phyloP scores from a whole-genome alignment of 257 asterid species.

The Lycium ferocissimum region DNA sequence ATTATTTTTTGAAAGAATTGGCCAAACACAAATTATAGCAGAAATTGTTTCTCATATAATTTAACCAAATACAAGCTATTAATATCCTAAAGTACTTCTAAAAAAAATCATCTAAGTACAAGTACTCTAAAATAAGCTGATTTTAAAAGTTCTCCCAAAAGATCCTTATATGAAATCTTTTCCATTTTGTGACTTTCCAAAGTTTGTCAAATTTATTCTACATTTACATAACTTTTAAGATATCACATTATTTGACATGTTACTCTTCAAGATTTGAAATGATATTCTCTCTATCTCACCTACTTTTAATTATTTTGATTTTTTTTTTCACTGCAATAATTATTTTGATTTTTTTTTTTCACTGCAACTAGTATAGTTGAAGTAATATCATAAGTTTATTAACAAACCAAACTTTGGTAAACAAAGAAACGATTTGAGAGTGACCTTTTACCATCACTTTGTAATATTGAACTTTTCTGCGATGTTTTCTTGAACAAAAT shows the following conservation, averaged over 20 bases:
- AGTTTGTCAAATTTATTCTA: background rate
- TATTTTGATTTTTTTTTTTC: background rate
- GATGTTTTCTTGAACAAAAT: background rate
- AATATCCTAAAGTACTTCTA: background rate
- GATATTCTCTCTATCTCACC: background rate
- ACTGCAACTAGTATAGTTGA: background rate
- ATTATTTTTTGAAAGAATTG: background rate
- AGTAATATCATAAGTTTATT: background rate
- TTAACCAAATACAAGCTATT: background rate
- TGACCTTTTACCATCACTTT: background rate
- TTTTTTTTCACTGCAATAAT: background rate
- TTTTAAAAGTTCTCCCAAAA: background rate
- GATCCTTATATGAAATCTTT: background rate
- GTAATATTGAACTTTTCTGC: background rate
- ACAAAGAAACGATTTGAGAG: background rate
- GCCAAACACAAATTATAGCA: background rate
- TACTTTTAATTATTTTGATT: background rate
- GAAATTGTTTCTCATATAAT: background rate
- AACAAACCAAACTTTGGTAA: background rate
- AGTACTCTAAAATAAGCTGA: background rate
- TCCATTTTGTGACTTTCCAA: background rate
- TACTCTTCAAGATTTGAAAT: background rate
- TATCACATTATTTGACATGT: too few species aligned
- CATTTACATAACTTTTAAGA: background rate
- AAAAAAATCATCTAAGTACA: background rate